A percentile compares a stretch with the other conserved stretches of the same genome.
Conservation (phyloP, 192 early-diverging fungal species). For the Thamnidium elegans region DNA sequence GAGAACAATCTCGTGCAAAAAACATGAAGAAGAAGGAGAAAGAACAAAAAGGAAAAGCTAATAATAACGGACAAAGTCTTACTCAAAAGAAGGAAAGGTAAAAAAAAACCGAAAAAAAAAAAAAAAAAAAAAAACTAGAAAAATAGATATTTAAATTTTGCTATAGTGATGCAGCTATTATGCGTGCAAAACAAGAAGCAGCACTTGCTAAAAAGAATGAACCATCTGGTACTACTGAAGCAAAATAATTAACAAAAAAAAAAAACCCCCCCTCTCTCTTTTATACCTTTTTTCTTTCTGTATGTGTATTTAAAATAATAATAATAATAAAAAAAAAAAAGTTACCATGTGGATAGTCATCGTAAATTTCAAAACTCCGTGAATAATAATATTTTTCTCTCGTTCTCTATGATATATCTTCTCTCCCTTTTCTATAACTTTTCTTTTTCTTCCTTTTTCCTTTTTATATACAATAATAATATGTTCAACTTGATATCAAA, state of each 20-base stretch:
- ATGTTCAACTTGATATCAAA: neutral
- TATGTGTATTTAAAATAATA: neutral
- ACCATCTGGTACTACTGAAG: conserved; percentile 8
- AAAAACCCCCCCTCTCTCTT: neutral
- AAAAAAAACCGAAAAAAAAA: conserved; percentile 10
- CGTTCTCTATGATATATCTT: neutral
- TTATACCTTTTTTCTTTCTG: neutral
- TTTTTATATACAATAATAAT: neutral
- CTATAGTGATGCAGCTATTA: conserved; percentile 49
- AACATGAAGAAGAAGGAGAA: conserved; percentile 42
- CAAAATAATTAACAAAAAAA: conserved; percentile 10
- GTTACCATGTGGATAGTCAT: too few relatives aligned
- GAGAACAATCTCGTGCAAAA: conserved; percentile 49
- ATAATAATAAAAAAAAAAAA: too few relatives aligned
- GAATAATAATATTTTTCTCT: too few relatives aligned
- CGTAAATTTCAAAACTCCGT: too few relatives aligned
- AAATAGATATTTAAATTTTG: neutral
- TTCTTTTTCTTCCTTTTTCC: neutral
- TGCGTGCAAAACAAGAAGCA: conserved; percentile 48
- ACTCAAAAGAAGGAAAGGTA: conserved; percentile 48
- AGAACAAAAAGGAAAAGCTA: conserved; percentile 30
- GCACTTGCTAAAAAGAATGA: conserved; percentile 32
- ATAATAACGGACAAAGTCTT: conserved; percentile 27
- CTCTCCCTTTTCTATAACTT: neutral
- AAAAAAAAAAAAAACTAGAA: neutral